Conservation (phyloP, 202 grass and related monocot species). For the Saccharum hybrid region DNA sequence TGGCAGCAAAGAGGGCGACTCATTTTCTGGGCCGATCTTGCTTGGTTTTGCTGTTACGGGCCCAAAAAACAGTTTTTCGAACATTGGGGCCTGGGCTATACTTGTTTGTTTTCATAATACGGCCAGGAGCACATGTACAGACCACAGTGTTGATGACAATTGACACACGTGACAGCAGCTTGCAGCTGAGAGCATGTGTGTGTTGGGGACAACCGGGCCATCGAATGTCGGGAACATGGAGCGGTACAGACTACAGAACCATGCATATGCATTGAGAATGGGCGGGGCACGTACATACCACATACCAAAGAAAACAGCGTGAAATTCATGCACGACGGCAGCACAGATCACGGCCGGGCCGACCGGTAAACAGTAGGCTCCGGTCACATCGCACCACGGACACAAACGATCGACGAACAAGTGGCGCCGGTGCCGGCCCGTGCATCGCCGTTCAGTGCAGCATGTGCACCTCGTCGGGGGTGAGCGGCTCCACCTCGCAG, state of each 20-base stretch:
- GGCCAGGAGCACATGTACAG: background rate
- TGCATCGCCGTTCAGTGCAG: background rate
- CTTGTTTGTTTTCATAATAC: background rate
- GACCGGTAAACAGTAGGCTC: background rate
- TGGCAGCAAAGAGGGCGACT: too few species aligned
- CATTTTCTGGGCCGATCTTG: background rate
- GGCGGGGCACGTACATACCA: background rate
- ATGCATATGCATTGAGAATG: background rate
- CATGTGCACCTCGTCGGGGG: constrained; percentile 43
- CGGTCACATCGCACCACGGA: background rate
- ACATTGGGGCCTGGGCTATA: background rate
- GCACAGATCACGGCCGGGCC: background rate
- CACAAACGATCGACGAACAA: background rate
- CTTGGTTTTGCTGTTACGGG: background rate
- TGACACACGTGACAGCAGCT: background rate
- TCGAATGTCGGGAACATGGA: background rate
- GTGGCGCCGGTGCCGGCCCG: too few species aligned
- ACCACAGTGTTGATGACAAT: background rate
- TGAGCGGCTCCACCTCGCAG: constrained; percentile 53
- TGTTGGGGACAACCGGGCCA: background rate
- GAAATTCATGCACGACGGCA: background rate
- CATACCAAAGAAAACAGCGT: background rate
- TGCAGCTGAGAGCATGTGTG: background rate
- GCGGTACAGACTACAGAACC: background rate
- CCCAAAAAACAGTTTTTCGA: background rate